These are phyloP conservation scores for Azolla pinnata DNA, from an alignment of 75 land plant species.

Conservation along the genomic window DNA sequence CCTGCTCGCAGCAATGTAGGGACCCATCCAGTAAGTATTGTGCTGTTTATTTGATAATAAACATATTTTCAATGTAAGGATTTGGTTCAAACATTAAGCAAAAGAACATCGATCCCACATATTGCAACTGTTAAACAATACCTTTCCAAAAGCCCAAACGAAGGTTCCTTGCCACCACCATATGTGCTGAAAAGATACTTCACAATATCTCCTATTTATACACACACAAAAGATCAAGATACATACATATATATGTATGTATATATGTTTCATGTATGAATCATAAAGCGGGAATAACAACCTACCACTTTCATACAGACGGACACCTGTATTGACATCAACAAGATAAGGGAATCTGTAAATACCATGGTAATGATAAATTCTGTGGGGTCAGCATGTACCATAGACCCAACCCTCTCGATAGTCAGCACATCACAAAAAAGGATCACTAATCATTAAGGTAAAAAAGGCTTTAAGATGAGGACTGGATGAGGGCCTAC, in stretches of 20 bases:
- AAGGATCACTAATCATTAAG: too few relatives aligned
- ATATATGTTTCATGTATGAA: neutral
- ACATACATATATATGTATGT: neutral
- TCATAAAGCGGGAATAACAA: neutral
- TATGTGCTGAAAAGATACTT: conserved; percentile 71
- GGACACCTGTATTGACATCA: conserved; percentile 69
- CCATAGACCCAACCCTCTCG: too few relatives aligned
- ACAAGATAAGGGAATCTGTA: conserved; percentile 84
- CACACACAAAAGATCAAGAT: conserved; percentile 1
- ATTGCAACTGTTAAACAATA: conserved; percentile 1
- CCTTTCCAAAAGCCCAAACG: conserved; percentile 77
- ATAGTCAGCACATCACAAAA: too few relatives aligned
- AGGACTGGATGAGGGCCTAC: too few relatives aligned
- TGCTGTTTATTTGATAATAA: conserved; percentile 31
- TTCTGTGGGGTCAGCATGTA: too few relatives aligned
- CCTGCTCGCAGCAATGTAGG: conserved; percentile 83
- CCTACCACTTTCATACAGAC: conserved; percentile 86
- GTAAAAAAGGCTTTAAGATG: too few relatives aligned
- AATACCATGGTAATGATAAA: too few relatives aligned
- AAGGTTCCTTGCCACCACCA: conserved; percentile 58
- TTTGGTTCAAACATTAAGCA: too few relatives aligned
- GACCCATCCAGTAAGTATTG: conserved; percentile 84
- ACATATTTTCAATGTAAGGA: too few relatives aligned
- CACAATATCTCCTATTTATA: conserved; percentile 61
- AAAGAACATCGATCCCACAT: neutral